Base-by-base conservation (phyloP, 2,329 filamentous ascomycete genomes). In the Epichloe sylvatica region DNA sequence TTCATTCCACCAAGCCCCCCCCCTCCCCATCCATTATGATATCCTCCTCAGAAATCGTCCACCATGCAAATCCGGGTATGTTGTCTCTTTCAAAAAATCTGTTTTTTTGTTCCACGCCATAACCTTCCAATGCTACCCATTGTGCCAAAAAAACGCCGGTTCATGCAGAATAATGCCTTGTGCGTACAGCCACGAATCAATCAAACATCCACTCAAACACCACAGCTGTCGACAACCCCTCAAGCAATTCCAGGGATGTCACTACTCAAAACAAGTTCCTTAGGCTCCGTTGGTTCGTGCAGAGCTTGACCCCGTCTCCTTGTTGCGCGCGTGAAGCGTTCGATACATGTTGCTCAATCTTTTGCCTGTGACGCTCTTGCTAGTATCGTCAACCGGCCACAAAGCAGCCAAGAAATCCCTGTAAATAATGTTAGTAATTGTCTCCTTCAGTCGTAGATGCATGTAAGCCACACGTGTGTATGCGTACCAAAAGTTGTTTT, bases 401-500 rank as follows among this genome's bases (percentile, higher is more conserved):
- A 72, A 60, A 13, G 64, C 67, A 47, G 69, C 69, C 52, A 72
- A 53, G 52, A 72, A 72, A 44, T 71, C 67, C 70, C 69, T 71
- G 9, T 5, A 8, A n/a, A 19, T 33, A n/a, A 9, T 45, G 53
- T 64, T 54, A 64, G 58, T 49, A 38, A 8, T 4, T 9, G 11
- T 30, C 25, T 33, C 17, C 8, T 17, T 7, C 12, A 11, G 21
- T 23, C 34, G 17, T 33, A 23, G 21, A 2, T 9, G 1, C 13
- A 38, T n/a, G n/a, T n/a, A 38, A 38, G 17, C 13, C 5, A n/a
- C 9, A 19, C 40, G 40, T 33, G 23, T n/a, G 2, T 12, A 13
- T 34, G 60, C 72, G 63, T 64, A 76, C 73, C 74, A 77, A 50
- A 76, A 68, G 46, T 72, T 71, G 45, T 70, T 69, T 56, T 75